Evolutionary conservation across 495 filamentous ascomycete species (phyloP).

Genomic region (Penicillium paradoxum): DNA sequence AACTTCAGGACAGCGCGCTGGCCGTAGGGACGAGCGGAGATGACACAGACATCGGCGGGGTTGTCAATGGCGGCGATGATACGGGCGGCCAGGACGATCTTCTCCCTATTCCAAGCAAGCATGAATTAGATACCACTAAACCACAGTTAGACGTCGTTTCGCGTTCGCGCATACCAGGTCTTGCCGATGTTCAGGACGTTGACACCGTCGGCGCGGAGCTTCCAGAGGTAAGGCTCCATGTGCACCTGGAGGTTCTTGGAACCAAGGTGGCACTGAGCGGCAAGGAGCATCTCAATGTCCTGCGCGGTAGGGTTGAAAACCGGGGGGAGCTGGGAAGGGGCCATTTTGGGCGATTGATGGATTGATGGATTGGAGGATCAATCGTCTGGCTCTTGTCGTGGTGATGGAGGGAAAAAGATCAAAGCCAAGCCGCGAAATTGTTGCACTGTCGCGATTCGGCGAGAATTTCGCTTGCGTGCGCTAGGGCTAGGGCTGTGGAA

Average conservation of each 20-base stretch:
- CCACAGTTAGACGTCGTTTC: neutral
- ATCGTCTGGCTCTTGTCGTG: slow-evolving; percentile 49
- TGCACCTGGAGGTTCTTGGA: slow-evolving; percentile 98
- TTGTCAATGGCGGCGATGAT: slow-evolving; percentile 99
- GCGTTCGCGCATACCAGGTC: slow-evolving; percentile 75
- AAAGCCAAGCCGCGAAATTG: slow-evolving; percentile 32
- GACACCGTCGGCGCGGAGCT: slow-evolving; percentile 95
- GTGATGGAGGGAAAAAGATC: slow-evolving; percentile 36
- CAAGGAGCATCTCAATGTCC: slow-evolving; percentile 99
- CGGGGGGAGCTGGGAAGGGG: slow-evolving; percentile 83
- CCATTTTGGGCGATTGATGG: slow-evolving; percentile 74
- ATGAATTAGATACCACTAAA: slow-evolving; percentile 22
- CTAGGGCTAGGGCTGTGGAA: slow-evolving; percentile 37
- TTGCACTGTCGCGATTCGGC: slow-evolving; percentile 26
- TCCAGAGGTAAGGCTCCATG: slow-evolving; percentile 99
- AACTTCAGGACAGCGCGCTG: slow-evolving; percentile 99
- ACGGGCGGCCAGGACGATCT: slow-evolving; percentile 95
- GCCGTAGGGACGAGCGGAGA: slow-evolving; percentile 98
- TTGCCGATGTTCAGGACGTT: slow-evolving; percentile 99
- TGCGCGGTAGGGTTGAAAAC: slow-evolving; percentile 78
- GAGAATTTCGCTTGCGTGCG: slow-evolving; percentile 40
- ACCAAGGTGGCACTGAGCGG: slow-evolving; percentile 93
- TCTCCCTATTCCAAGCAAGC: slow-evolving; percentile 67
- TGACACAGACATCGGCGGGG: slow-evolving; percentile 97
- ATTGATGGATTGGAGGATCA: slow-evolving; percentile 49